Evolutionary conservation across 2,329 filamentous ascomycete species (phyloP).

Genomic region (Bimuria novae-zelandiae): DNA sequence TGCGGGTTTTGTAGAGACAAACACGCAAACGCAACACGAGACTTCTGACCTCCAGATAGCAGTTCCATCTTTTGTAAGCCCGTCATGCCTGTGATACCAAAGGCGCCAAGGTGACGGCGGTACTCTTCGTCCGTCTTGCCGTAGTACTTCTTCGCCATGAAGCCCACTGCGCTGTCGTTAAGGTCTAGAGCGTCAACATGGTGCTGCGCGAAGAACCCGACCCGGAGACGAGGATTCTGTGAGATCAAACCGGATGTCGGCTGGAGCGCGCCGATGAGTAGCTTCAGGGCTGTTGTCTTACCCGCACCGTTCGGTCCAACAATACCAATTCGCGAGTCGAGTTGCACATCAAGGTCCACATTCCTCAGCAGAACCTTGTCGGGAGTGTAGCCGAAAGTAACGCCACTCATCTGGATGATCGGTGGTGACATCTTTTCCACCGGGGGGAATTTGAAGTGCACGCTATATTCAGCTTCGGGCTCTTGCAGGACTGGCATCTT

Average conservation of each 20-base stretch:
- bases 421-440: slow-evolving; percentile 97
- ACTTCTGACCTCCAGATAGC: slow-evolving; percentile 96
- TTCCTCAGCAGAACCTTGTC: slow-evolving; percentile 81
- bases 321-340: slow-evolving; percentile 97
- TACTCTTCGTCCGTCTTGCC: slow-evolving; percentile 96
- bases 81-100: slow-evolving; percentile 86
- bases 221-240: slow-evolving; percentile 81
- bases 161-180: slow-evolving; percentile 84
- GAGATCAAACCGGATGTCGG: slow-evolving; percentile 82
- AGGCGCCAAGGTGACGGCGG: slow-evolving; percentile 87
- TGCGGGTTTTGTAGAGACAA: slow-evolving; percentile 91
- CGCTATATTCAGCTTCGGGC: slow-evolving; percentile 91
- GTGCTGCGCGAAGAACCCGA: slow-evolving; percentile 98
- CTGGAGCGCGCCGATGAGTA: slow-evolving; percentile 85
- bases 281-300: slow-evolving; percentile 97
- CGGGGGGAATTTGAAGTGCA: slow-evolving; percentile 96
- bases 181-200: slow-evolving; percentile 96
- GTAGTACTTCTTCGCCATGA: slow-evolving; percentile 92
- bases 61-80: slow-evolving; percentile 95
- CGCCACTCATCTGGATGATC: slow-evolving; percentile 95
- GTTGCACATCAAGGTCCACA: slow-evolving; percentile 94
- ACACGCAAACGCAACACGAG: slow-evolving; percentile 97
- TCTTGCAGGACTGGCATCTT: slow-evolving; percentile 91
- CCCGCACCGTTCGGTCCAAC: slow-evolving; percentile 99
- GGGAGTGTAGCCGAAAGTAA: slow-evolving; percentile 83